Percentiles rank a stretch among this genome's conserved stretches.
These are phyloP conservation scores for Leccinellum rugosiceps DNA, from an alignment of 768 basidiomycete species.

Conservation along the genomic window DNA sequence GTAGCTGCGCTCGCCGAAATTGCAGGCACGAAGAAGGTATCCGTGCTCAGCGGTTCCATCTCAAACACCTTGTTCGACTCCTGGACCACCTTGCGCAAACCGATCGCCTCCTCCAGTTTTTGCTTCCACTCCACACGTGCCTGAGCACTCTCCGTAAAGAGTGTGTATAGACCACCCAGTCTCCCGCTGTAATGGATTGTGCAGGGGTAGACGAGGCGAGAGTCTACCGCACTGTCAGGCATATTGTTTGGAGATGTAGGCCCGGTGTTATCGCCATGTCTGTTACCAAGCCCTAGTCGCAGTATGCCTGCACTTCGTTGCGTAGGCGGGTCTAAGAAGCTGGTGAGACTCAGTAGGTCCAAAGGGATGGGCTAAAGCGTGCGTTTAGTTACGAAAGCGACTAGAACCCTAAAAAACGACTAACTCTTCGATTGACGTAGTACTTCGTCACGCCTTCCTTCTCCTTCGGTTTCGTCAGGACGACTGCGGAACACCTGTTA, in stretches of 20 bases:
- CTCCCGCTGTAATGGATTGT: slow-evolving; percentile 88
- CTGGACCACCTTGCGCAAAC: slow-evolving; percentile 79
- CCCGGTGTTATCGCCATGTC: slow-evolving; percentile 28
- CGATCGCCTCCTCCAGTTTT: slow-evolving; percentile 86
- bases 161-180: slow-evolving; percentile 78
- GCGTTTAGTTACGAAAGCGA: neutral
- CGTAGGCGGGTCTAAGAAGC: slow-evolving; percentile 76
- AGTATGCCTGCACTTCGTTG: slow-evolving; percentile 74
- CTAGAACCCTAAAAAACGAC: slow-evolving; percentile 18
- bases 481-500: slow-evolving; percentile 50
- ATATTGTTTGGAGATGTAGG: slow-evolving; percentile 23
- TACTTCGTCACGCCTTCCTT: slow-evolving; percentile 74
- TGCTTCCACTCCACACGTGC: slow-evolving; percentile 84
- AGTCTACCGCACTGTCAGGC: slow-evolving; percentile 51
- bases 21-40: slow-evolving; percentile 82
- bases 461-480: slow-evolving; percentile 83
- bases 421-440: slow-evolving; percentile 74
- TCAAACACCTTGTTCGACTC: slow-evolving; percentile 96
- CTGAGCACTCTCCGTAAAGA: slow-evolving; percentile 81
- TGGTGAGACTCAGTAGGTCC: slow-evolving; percentile 82
- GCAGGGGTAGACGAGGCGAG: slow-evolving; percentile 81
- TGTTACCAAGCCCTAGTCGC: slow-evolving; percentile 50
- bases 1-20: slow-evolving; percentile 42
- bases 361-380: slow-evolving; percentile 79
- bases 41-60: slow-evolving; percentile 82